Evolutionary conservation across 129 eudicot genomes (phyloP), one percentile per base, ranked within the genome.

Genomic region (Escallonia herrerae): DNA sequence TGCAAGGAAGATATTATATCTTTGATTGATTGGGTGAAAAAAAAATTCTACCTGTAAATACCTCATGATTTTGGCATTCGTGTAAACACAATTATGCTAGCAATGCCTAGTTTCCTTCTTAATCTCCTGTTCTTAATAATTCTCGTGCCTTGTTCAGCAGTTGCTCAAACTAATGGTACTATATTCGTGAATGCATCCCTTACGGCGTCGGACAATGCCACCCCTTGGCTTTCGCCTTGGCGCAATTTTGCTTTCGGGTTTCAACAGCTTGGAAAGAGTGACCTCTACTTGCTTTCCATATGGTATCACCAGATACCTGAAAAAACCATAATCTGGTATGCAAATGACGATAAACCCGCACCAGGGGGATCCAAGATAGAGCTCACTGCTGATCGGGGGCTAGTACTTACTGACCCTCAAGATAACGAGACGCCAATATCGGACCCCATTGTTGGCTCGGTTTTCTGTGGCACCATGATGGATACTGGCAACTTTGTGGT

Each of bases 181-280:
- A 42, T 79, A 48, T 3, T 63, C 0, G n/a, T 74, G 2, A 83
- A 81, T 52, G 33, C 73, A 13, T 72, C 81, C 49, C 72, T 76
- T 48, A 60, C 71, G 8, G 86, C 95, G 3, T 33, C 61, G 3
- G 67, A 74, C 3, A 40, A 62, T 6, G 44, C 60, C 12, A 55
- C 42, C 44, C 43, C 84, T 41, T 86, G 84, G 95, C 64, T 72
- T n/a, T 86, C 94, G 2, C 63, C 88, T 40, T 74, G 73, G 6
- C 80, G 81, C 22, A 83, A 86, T 51, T 86, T 82, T 44, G 88
- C 82, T 8, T 76, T 86, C 3, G 89, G 94, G 50, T 86, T 85
- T 71, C 54, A 62, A 52, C 68, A 73, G 62, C 41, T 71, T 49
- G 41, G 61, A 66, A 66, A 71, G 2, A 65, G 44, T 2, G 71